Conservation (phyloP, 1,284 basidiomycete species). For the Ganoderma sinense region DNA sequence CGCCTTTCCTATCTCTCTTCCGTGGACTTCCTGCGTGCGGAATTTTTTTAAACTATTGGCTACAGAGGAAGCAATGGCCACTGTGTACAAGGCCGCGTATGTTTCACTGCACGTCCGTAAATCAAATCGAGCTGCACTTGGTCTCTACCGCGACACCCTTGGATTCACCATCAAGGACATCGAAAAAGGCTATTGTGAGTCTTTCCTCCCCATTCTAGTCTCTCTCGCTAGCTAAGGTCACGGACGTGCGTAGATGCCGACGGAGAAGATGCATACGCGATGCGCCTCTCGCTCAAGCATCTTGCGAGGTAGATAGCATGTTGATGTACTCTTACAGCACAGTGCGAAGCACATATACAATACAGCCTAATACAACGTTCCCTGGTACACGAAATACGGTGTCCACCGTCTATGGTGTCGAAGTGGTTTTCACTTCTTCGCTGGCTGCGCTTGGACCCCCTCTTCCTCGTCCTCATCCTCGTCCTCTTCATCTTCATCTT, state of each 20-base stretch:
- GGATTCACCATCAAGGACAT: slow-evolving; percentile 82
- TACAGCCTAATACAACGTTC: slow-evolving; percentile 26
- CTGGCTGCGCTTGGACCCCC: background rate
- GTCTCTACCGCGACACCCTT: slow-evolving; percentile 83
- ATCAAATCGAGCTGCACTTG: slow-evolving; percentile 87
- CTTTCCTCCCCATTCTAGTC: background rate
- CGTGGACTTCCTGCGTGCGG: background rate
- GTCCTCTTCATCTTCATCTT: background rate
- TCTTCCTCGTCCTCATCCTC: slow-evolving; percentile 6
- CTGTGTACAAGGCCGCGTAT: slow-evolving; percentile 78
- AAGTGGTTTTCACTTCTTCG: slow-evolving; percentile 5
- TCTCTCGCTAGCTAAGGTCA: background rate
- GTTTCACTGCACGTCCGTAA: slow-evolving; percentile 89
- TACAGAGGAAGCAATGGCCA: slow-evolving; percentile 87
- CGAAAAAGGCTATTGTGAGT: slow-evolving; percentile 87
- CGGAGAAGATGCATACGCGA: slow-evolving; percentile 92
- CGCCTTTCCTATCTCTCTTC: background rate
- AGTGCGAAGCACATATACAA: slow-evolving; percentile 17
- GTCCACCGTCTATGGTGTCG: slow-evolving; percentile 1
- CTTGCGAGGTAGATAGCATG: slow-evolving; percentile 32
- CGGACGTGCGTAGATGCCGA: slow-evolving; percentile 77
- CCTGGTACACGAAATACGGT: background rate
- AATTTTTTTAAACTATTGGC: too few species aligned
- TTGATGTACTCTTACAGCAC: slow-evolving; percentile 23
- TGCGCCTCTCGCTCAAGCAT: slow-evolving; percentile 72